Evolutionary conservation across 805 yeast species (phyloP).

Genomic region (Saccharomycopsis sp.): DNA sequence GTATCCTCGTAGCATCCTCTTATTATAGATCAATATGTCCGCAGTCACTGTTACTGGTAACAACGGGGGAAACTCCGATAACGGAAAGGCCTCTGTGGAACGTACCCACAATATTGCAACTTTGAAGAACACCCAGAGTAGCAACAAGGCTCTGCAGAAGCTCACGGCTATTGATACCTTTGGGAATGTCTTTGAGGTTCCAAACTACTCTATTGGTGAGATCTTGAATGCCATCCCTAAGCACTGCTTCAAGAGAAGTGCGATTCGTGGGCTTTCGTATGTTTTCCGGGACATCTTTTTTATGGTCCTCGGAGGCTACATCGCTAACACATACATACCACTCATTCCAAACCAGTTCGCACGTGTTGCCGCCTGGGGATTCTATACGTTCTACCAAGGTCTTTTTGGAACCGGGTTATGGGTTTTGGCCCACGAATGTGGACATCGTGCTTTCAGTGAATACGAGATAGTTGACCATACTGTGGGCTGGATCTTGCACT

Average conservation of each 20-base stretch:
- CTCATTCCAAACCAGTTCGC: constrained; percentile 28
- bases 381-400: constrained; percentile 50
- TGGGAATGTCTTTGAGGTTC: constrained; percentile 51
- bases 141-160: constrained; percentile 11
- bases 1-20: background rate
- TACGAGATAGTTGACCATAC: constrained; percentile 66
- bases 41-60: constrained; percentile 30
- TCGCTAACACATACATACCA: constrained; percentile 43
- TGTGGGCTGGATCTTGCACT: constrained; percentile 80
- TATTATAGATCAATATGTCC: constrained; percentile 24
- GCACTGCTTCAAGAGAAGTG: constrained; percentile 52
- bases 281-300: constrained; percentile 47
- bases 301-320: constrained; percentile 37
- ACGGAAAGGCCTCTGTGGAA: constrained; percentile 3
- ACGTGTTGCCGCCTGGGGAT: constrained; percentile 54
- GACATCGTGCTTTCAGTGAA: constrained; percentile 79
- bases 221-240: constrained; percentile 52
- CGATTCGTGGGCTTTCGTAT: constrained; percentile 42
- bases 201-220: constrained; percentile 57
- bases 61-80: constrained; percentile 2
- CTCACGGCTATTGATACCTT: constrained; percentile 42
- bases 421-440: constrained; percentile 89
- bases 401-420: constrained; percentile 71
- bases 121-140: constrained; percentile 12
- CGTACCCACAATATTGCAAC: constrained; percentile 25